phyloP scores from a whole-genome alignment of 768 basidiomycete genomes.

The Obba rivulosa region DNA sequence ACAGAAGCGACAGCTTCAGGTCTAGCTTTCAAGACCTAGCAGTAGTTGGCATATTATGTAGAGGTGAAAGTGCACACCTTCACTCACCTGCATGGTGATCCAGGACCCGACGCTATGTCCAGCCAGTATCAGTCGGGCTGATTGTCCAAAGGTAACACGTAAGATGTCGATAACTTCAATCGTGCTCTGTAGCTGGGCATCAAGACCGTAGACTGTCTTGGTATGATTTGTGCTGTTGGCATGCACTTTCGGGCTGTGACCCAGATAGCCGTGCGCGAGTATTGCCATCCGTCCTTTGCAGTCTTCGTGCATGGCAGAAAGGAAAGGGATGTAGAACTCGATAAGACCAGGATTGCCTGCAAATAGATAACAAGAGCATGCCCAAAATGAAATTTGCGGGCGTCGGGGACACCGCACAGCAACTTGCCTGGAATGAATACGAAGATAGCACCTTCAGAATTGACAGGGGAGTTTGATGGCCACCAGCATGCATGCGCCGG shows the following conservation, averaged over 20 bases:
- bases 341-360: conserved; percentile 55
- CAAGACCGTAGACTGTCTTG: conserved; percentile 30
- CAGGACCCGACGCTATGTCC: conserved; percentile 76
- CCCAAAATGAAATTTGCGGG: background rate
- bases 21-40: conserved; percentile 47
- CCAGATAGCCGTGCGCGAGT: conserved; percentile 57
- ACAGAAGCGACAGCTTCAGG: conserved; percentile 32
- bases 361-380: background rate
- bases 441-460: conserved; percentile 18
- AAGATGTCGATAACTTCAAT: conserved; percentile 50
- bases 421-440: conserved; percentile 16
- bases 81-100: conserved; percentile 53
- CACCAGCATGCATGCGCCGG: conserved; percentile 51
- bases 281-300: conserved; percentile 40
- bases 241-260: conserved; percentile 47
- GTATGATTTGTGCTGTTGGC: conserved; percentile 14
- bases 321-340: conserved; percentile 64
- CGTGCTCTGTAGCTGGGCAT: conserved; percentile 48
- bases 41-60: background rate
- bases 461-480: conserved; percentile 24
- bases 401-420: background rate
- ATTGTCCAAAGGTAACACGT: conserved; percentile 23
- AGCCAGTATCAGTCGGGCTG: conserved; percentile 38
- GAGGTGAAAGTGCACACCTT: background rate
- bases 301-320: conserved; percentile 42